A percentile compares a stretch with the other conserved stretches of the same genome.
phyloP scores from a whole-genome alignment of 2,329 filamentous ascomycete genomes.

The Mollisia scopiformis region DNA sequence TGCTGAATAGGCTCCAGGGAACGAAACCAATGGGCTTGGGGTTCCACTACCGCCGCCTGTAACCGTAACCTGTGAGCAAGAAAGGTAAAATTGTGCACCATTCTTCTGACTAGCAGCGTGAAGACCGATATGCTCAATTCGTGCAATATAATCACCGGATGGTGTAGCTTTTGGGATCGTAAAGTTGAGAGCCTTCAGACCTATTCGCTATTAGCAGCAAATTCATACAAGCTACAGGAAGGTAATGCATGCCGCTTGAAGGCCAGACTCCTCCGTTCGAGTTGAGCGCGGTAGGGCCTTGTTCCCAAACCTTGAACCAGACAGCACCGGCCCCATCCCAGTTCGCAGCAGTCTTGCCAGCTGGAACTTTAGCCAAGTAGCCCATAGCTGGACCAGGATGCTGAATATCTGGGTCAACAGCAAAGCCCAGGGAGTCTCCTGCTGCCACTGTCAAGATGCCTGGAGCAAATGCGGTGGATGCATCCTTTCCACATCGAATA shows the following conservation, averaged over 20 bases:
- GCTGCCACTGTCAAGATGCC: constrained; percentile 27
- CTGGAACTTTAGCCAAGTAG: constrained; percentile 31
- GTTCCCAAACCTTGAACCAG: constrained; percentile 32
- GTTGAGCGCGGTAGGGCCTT: constrained; percentile 22
- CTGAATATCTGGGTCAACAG: constrained; percentile 29
- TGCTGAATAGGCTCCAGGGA: constrained; percentile 50
- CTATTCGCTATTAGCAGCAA: not conserved
- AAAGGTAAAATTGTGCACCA: constrained; percentile 29
- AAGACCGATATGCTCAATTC: constrained; percentile 39
- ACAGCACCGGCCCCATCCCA: constrained; percentile 29
- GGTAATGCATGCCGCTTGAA: constrained; percentile 18
- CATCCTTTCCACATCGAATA: not conserved
- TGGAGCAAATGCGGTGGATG: constrained; percentile 21
- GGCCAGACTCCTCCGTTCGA: constrained; percentile 21
- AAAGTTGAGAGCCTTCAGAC: constrained; percentile 18
- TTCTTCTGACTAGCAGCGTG: constrained; percentile 18
- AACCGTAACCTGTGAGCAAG: constrained; percentile 48
- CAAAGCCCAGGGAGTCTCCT: constrained; percentile 25
- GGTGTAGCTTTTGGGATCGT: constrained; percentile 38
- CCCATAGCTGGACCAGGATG: constrained; percentile 30
- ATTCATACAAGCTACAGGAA: not conserved
- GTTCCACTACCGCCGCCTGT: constrained; percentile 45
- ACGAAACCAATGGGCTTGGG: constrained; percentile 42
- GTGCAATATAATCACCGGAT: constrained; percentile 41
- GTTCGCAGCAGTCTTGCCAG: constrained; percentile 24